Evolutionary conservation across 805 yeast genomes (phyloP).

Genomic region (Ogataea trehaloabstinens): DNA sequence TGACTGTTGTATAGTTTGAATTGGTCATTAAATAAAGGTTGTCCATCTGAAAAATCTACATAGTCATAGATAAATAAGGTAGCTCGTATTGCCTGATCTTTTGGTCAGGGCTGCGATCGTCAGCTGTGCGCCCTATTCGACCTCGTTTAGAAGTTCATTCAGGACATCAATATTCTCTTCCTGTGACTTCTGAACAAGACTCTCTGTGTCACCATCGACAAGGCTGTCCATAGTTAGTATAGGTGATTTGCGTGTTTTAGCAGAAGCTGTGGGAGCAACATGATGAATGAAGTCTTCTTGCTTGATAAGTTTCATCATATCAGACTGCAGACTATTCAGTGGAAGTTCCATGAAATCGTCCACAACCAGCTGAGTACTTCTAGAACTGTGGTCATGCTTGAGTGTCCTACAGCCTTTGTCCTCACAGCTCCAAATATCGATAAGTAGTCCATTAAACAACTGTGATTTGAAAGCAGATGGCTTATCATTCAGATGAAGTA

Average conservation of each 20-base stretch:
- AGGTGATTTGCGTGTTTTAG: too few species aligned
- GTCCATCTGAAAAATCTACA: not conserved
- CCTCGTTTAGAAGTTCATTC: slow-evolving; percentile 18
- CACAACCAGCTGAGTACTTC: not conserved
- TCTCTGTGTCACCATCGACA: slow-evolving; percentile 21
- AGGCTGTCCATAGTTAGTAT: slow-evolving; percentile 16
- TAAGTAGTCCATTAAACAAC: slow-evolving; percentile 9
- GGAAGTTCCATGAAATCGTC: slow-evolving; percentile 1
- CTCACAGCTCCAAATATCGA: slow-evolving; percentile 4
- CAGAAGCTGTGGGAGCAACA: not conserved
- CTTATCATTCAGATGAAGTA: slow-evolving; percentile 3
- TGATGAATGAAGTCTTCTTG: not conserved
- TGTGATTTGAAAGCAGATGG: slow-evolving; percentile 8
- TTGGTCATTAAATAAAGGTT: not conserved
- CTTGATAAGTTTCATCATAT: not conserved
- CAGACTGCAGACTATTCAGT: not conserved
- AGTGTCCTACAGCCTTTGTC: slow-evolving; percentile 1
- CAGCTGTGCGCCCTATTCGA: slow-evolving; percentile 11
- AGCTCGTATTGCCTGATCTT: too few species aligned
- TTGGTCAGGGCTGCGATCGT: too few species aligned
- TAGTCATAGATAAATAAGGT: not conserved
- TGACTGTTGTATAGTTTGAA: slow-evolving; percentile 64
- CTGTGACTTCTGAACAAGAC: slow-evolving; percentile 17
- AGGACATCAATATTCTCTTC: slow-evolving; percentile 25
- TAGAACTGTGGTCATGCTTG: not conserved